A percentile compares a stretch with the other conserved stretches of the same genome.
phyloP scores from a whole-genome alignment of 2,329 filamentous ascomycete species.

The Aspergillus chevalieri region DNA sequence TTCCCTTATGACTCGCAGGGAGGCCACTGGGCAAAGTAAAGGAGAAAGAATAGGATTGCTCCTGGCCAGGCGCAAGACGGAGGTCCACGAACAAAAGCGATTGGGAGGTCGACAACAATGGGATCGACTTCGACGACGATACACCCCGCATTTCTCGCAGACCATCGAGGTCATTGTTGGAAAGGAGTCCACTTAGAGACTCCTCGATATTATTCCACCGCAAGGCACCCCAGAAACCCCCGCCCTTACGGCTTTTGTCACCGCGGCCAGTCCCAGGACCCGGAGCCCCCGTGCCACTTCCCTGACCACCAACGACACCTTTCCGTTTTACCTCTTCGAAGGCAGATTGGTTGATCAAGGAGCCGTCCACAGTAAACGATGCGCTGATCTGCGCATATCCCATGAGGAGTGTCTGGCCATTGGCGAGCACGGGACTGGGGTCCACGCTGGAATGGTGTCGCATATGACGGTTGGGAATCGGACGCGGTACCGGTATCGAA shows the following conservation, averaged over 20 bases:
- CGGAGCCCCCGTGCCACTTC: constrained; percentile 67
- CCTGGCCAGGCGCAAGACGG: constrained; percentile 79
- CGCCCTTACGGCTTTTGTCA: constrained; percentile 54
- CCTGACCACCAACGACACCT: constrained; percentile 77
- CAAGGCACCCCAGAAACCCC: constrained; percentile 73
- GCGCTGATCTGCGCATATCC: constrained; percentile 92
- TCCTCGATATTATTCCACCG: constrained; percentile 85
- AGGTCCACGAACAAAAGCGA: constrained; percentile 94
- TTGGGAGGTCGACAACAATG: constrained; percentile 88
- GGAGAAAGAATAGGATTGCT: constrained; percentile 76
- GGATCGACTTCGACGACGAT: constrained; percentile 78
- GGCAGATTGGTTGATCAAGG: constrained; percentile 76
- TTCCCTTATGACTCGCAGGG: constrained; percentile 85
- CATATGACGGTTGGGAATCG: constrained; percentile 31
- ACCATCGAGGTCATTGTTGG: constrained; percentile 78
- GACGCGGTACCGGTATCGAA: constrained; percentile 48
- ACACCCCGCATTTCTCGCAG: constrained; percentile 93
- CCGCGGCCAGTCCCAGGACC: constrained; percentile 46
- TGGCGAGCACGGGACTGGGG: constrained; percentile 14
- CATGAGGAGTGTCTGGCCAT: constrained; percentile 81
- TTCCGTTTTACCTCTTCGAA: constrained; percentile 97
- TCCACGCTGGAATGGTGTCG: constrained; percentile 43
- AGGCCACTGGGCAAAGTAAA: constrained; percentile 81
- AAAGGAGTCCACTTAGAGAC: constrained; percentile 81
- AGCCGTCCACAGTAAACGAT: constrained; percentile 85